Percentiles rank a stretch among this genome's conserved stretches.
These are phyloP conservation scores for Musa acuminata DNA, from an alignment of 176 grass and related monocot genomes.

Conservation along the genomic window DNA sequence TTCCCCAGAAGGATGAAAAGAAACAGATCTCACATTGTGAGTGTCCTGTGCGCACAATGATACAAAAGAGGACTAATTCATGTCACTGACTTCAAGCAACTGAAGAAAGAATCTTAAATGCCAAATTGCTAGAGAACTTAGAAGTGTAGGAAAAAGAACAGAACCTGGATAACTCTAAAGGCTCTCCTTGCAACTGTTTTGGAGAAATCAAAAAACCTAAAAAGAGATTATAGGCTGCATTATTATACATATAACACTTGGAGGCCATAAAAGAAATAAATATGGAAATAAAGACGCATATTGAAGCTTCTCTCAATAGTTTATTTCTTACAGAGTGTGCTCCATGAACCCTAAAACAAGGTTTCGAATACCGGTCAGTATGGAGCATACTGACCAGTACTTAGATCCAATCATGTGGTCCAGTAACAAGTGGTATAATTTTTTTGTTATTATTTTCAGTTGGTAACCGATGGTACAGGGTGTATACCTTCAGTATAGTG, in stretches of 20 bases:
- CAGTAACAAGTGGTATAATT: too few relatives aligned
- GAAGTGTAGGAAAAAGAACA: slow-evolving; percentile 15
- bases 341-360: too few relatives aligned
- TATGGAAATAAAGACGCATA: not conserved
- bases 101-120: not conserved
- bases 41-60: slow-evolving; percentile 66
- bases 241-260: not conserved
- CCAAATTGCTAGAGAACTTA: not conserved
- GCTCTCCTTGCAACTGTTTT: slow-evolving; percentile 88
- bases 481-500: too few relatives aligned
- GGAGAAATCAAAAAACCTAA: slow-evolving; percentile 96
- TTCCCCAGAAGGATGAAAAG: slow-evolving; percentile 95
- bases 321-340: too few relatives aligned
- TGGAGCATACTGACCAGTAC: too few relatives aligned
- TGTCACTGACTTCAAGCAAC: not conserved
- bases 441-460: too few relatives aligned
- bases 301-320: too few relatives aligned
- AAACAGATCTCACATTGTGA: slow-evolving; percentile 96
- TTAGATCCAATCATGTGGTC: too few relatives aligned
- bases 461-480: too few relatives aligned
- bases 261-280: slow-evolving; percentile 4
- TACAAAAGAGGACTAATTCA: slow-evolving; percentile 1
- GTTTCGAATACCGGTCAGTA: too few relatives aligned
- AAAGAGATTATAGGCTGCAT: slow-evolving; percentile 8
- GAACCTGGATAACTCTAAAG: slow-evolving; percentile 96